These are phyloP conservation scores for Mariannaea sp. DNA, from an alignment of 2,329 filamentous ascomycete species.

Conservation along the genomic window DNA sequence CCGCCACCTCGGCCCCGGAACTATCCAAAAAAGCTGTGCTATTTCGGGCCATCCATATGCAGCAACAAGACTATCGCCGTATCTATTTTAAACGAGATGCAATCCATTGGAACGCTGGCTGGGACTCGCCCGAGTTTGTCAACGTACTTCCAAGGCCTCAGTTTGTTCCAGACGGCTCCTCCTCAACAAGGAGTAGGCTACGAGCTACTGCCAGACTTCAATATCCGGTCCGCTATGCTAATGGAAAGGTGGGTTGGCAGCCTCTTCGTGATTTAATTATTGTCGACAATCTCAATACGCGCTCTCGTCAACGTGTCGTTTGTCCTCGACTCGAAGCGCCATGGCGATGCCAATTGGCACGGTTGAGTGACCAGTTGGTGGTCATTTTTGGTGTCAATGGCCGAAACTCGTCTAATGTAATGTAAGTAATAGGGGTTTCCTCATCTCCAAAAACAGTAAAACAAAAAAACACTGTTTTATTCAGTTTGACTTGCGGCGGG, in stretches of 20 bases:
- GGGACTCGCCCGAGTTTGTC: slow-evolving; percentile 13
- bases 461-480: too few species aligned
- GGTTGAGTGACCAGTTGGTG: slow-evolving; percentile 5
- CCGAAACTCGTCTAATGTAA: neutral
- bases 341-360: slow-evolving; percentile 24
- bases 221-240: slow-evolving; percentile 29
- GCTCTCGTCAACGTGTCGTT: slow-evolving; percentile 28
- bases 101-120: slow-evolving; percentile 23
- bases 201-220: neutral
- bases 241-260: slow-evolving; percentile 38
- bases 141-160: neutral
- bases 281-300: slow-evolving; percentile 33
- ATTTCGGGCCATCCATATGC: slow-evolving; percentile 10
- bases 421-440: slow-evolving; percentile 24
- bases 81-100: slow-evolving; percentile 5
- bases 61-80: slow-evolving; percentile 20
- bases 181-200: neutral
- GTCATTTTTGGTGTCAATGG: neutral
- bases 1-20: too few species aligned
- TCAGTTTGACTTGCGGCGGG: neutral
- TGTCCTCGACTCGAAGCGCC: slow-evolving; percentile 11
- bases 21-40: slow-evolving; percentile 11
- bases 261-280: slow-evolving; percentile 25
- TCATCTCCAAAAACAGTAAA: too few species aligned
- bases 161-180: neutral